A percentile compares a stretch with the other conserved stretches of the same genome.
These are phyloP conservation scores for Gomphus bonarii DNA, from an alignment of 1,284 basidiomycete species.

Conservation along the genomic window DNA sequence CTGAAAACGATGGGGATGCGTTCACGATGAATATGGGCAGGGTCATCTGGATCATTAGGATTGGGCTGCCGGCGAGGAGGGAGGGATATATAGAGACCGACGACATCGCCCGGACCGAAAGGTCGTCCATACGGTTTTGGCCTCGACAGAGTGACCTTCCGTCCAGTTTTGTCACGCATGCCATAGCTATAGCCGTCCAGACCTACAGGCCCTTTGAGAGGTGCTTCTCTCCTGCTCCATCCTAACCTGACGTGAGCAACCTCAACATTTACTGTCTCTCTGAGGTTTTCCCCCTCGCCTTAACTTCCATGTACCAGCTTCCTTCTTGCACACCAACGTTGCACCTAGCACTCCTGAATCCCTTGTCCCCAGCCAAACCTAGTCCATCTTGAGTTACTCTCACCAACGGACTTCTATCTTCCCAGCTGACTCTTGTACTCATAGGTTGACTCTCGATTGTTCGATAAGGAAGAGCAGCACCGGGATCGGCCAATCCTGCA, in stretches of 20 bases:
- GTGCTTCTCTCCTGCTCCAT: slow-evolving; percentile 86
- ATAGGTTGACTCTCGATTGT: slow-evolving; percentile 66
- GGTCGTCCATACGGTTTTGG: slow-evolving; percentile 67
- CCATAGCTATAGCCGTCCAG: slow-evolving; percentile 93
- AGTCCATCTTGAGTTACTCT: slow-evolving; percentile 77
- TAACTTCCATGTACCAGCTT: slow-evolving; percentile 91
- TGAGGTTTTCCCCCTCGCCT: slow-evolving; percentile 49
- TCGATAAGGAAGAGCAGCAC: slow-evolving; percentile 52
- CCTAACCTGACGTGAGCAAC: slow-evolving; percentile 86
- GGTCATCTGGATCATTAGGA: slow-evolving; percentile 54
- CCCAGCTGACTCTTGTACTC: slow-evolving; percentile 67
- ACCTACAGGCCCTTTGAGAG: slow-evolving; percentile 87
- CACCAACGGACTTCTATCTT: slow-evolving; percentile 74
- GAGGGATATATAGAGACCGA: slow-evolving; percentile 90
- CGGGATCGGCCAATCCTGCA: slow-evolving; percentile 61
- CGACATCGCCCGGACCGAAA: slow-evolving; percentile 78
- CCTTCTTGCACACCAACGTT: slow-evolving; percentile 88
- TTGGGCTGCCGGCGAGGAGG: slow-evolving; percentile 53
- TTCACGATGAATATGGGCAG: slow-evolving; percentile 71
- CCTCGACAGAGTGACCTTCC: slow-evolving; percentile 80
- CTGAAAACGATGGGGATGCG: slow-evolving; percentile 92
- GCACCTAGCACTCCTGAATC: slow-evolving; percentile 83
- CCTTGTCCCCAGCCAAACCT: slow-evolving; percentile 73
- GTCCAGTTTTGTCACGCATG: slow-evolving; percentile 83
- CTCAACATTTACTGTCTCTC: slow-evolving; percentile 38